Conservation (phyloP, 192 early-diverging fungal genomes). For the Entomortierella chlamydospora region DNA sequence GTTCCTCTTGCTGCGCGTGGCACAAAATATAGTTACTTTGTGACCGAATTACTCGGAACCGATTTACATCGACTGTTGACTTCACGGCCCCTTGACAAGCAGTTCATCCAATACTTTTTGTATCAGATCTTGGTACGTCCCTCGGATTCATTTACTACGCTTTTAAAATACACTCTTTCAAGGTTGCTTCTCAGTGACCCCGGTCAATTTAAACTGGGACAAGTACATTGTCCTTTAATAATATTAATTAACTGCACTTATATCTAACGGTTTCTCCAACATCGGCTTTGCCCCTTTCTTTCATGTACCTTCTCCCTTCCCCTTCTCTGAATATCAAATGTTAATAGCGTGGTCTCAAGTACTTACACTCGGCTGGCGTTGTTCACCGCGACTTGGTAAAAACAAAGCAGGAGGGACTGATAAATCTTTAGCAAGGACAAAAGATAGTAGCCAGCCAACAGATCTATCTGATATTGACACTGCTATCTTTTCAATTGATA, state of each 20-base stretch:
- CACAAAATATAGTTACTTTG: constrained; percentile 79
- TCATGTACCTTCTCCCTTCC: not conserved
- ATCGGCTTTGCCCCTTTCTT: not conserved
- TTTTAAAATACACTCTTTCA: not conserved
- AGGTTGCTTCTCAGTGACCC: not conserved
- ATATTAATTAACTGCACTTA: not conserved
- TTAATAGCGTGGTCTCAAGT: constrained; percentile 83
- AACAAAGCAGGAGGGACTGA: not conserved
- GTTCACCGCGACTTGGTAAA: constrained; percentile 92
- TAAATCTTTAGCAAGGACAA: not conserved
- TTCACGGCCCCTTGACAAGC: constrained; percentile 90
- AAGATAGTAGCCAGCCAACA: not conserved
- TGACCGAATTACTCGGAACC: constrained; percentile 95
- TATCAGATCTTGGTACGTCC: constrained; percentile 88
- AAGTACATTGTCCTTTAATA: not conserved
- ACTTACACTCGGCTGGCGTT: constrained; percentile 95
- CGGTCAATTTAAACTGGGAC: not conserved
- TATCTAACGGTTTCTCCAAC: not conserved
- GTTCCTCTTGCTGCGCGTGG: too few species aligned
- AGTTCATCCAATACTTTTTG: constrained; percentile 97
- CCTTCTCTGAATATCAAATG: not conserved
- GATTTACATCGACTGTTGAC: constrained; percentile 94
- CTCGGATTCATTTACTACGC: not conserved
- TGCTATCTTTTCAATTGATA: not conserved
- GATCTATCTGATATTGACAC: not conserved